Evolutionary conservation across 73 alveolate genomes (phyloP), one percentile per base, ranked within the genome.

Genomic region (Tetrahymena malaccensis): DNA sequence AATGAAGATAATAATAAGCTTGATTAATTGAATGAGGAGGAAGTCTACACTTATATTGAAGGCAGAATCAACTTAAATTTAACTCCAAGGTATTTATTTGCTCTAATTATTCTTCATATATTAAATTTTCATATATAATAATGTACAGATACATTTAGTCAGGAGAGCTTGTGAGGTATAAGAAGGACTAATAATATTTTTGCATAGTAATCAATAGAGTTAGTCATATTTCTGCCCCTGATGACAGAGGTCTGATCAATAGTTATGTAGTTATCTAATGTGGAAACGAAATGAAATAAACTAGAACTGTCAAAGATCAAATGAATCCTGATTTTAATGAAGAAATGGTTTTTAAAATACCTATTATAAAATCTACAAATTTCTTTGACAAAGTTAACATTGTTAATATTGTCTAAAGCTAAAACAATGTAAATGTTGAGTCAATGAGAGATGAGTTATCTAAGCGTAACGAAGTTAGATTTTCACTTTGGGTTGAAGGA

Each of bases 221-320:
- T 21, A 85, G 94, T 50, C 93, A 58, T 55, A 93, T 95, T 13
- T 43, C 94, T 19, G 84, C 94, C 44, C 97, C 97, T 43, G 97
- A 95, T 95, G 97, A 95, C 93, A 95, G 97, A 95, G 97, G 97
- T 40, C 93, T 95, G 0, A 95, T 95, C 15, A 95, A 95, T 55
- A 95, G 95, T 25, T 95, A 43, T 89, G 43, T 95, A 7, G 85
- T 94, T 33, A 94, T 95, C 3, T 84, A 93, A 13, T 95, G 97
- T 94, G 94, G 97, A 43, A 94, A 95, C 89, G 57, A 95, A n/a
- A 94, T 93, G 83, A 95, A 95, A 55, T 33, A 89, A 27, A 95
- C 97, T 2, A 95, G 97, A 95, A 89, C 94, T 34, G 94, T 95
- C 0, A 95, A 95, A 93, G 94, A 95, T 95, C 85, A 95, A 56